Conservation (phyloP, 768 basidiomycete species). For the Suillus occidentalis region DNA sequence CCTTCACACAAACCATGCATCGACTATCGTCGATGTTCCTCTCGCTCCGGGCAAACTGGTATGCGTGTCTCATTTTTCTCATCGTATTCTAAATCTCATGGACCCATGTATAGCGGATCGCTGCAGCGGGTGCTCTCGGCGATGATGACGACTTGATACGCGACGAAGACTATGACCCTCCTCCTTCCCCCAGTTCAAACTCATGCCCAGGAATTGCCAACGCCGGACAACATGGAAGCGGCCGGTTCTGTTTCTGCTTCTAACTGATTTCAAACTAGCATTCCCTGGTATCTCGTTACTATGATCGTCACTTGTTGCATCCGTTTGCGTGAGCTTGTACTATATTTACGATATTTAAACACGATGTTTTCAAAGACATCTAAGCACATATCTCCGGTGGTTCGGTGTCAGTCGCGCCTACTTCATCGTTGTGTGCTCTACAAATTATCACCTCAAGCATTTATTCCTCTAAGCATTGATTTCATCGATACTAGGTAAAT, state of each 20-base stretch:
- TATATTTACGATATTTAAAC: no score
- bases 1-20: not conserved
- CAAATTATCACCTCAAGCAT: no score
- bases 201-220: not conserved
- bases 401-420: no score
- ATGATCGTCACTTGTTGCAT: not conserved
- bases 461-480: no score
- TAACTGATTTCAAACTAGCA: not conserved
- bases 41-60: not conserved
- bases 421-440: no score
- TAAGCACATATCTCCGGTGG: no score
- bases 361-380: no score
- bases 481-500: no score
- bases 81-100: not conserved
- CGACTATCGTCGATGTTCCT: not conserved
- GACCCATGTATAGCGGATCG: not conserved
- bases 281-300: not conserved
- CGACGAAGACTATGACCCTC: not conserved
- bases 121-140: not conserved
- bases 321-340: no score
- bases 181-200: not conserved
- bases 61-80: not conserved
- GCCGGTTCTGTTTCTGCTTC: constrained; percentile 4
- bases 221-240: not conserved
- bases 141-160: not conserved